Evolutionary conservation across 1,284 basidiomycete species (phyloP).

Genomic region (Pyrrhoderma noxium): DNA sequence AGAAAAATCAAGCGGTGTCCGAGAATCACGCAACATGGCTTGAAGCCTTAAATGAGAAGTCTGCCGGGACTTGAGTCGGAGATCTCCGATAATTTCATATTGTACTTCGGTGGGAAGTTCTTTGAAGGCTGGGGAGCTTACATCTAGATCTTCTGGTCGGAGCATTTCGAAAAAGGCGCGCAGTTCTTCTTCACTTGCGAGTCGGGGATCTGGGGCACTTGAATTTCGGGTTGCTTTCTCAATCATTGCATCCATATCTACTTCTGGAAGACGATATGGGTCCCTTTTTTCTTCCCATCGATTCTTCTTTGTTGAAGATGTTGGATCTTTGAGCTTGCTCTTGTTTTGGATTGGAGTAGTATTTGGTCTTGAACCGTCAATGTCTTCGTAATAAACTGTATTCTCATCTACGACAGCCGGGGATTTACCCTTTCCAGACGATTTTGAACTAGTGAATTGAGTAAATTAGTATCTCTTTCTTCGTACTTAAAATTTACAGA

Average conservation of each 20-base stretch:
- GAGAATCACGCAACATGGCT: constrained; percentile 78
- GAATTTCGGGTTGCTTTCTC: constrained; percentile 47
- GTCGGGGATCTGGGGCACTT: constrained; percentile 71
- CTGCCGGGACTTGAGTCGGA: constrained; percentile 88
- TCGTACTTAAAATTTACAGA: not conserved
- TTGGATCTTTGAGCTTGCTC: constrained; percentile 31
- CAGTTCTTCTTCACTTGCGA: constrained; percentile 92
- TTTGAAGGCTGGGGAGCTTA: constrained; percentile 82
- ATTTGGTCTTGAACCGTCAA: constrained; percentile 51
- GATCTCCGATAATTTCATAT: constrained; percentile 97
- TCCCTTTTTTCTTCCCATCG: constrained; percentile 66
- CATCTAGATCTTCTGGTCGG: constrained; percentile 87
- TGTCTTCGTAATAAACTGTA: constrained; percentile 81
- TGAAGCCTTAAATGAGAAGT: constrained; percentile 89
- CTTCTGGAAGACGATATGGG: constrained; percentile 75
- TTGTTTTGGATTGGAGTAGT: constrained; percentile 36
- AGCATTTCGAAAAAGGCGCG: constrained; percentile 88
- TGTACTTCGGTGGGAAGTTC: constrained; percentile 93
- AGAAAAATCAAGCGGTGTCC: constrained; percentile 91
- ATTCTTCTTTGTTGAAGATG: constrained; percentile 42
- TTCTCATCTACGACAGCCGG: constrained; percentile 51
- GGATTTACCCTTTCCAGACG: constrained; percentile 35
- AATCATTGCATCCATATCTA: constrained; percentile 55
- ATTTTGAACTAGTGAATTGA: not conserved
- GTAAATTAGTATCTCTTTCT: not conserved